Base-by-base conservation (phyloP, 805 yeast species). In the Suhomyces faveliae region DNA sequence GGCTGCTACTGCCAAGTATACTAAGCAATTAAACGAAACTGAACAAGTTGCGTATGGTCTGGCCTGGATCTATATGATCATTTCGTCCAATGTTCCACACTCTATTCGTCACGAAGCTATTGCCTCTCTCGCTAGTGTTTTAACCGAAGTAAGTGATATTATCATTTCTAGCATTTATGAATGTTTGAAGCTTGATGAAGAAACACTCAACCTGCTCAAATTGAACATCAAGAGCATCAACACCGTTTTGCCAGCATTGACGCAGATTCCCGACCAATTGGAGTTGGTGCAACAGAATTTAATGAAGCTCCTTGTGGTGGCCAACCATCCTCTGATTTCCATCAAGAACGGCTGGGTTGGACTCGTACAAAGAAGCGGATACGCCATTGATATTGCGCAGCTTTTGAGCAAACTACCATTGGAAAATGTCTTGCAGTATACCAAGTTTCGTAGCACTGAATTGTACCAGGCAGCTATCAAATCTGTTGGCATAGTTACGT, bases 311-410 rank as follows among this genome's bases (percentile, higher is more conserved):
- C 47, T 68, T 29, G 55, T 67, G 8, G 54, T 62, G 5, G 64
- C 75, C 2, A 66, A 67, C 53, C 63, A 64, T 46, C 30, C 53
- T 8, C 45, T 42, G 5, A 52, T 68, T 53, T 64, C 40, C 48
- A 63, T 52, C 67, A 72, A 61, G 67, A 65, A 78, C 50, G 84
- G 85, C 1, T 92, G 98, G 98, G 85, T 89, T 27, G 87, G 87
- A 0, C 65, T 89, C 37, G 83, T 83, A 30, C 79, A 84, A 56
- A 70, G 79, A 40, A 77, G 86, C 6, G 59, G 66, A 1, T 57
- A 77, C 24, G 48, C 46, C 7, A 48, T 68, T 27, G 95, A 91
- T 60, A 88, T 96, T 2, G 86, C 86, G 12, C 53, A 56, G 1
- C 61, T 89, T 25, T 78, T 85, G 13, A 46, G 47, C 22, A 51